phyloP scores from a whole-genome alignment of 2,329 filamentous ascomycete species.

The Cladophialophora yegresii region DNA sequence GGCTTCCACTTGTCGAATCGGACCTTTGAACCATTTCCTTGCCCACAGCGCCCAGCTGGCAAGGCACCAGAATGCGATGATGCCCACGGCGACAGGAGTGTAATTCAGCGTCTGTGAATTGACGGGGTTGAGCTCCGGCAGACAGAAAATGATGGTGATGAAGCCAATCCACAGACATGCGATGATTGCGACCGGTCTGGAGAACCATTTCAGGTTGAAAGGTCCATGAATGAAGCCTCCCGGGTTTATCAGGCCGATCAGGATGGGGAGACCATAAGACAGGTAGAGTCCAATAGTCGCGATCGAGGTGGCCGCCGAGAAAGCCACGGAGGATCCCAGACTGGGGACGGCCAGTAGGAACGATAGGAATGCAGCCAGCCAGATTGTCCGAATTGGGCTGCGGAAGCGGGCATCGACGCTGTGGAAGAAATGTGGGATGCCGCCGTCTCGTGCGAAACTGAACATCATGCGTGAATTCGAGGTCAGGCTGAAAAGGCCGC shows the following conservation, averaged over 20 bases:
- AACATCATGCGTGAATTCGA: constrained; percentile 69
- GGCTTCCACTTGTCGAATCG: constrained; percentile 56
- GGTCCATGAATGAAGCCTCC: constrained; percentile 58
- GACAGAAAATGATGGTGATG: constrained; percentile 60
- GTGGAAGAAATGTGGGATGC: constrained; percentile 59
- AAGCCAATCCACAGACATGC: constrained; percentile 57
- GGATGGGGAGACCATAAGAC: constrained; percentile 60
- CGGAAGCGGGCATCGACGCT: constrained; percentile 55
- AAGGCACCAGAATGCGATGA: constrained; percentile 54
- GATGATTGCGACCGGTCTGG: constrained; percentile 51
- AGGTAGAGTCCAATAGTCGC: constrained; percentile 62
- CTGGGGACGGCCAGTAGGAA: constrained; percentile 60
- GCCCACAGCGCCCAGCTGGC: constrained; percentile 57
- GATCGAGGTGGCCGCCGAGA: constrained; percentile 60
- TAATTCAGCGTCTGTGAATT: constrained; percentile 61
- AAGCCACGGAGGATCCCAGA: constrained; percentile 58
- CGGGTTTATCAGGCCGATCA: constrained; percentile 57
- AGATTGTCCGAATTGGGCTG: constrained; percentile 53
- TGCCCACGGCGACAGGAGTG: constrained; percentile 61
- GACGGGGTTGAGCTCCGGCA: constrained; percentile 59
- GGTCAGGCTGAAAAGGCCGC: constrained; percentile 61
- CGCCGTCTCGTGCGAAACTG: constrained; percentile 67
- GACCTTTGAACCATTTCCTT: constrained; percentile 58
- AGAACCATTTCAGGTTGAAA: constrained; percentile 55
- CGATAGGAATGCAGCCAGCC: constrained; percentile 57